These are phyloP conservation scores for Prinsepia uniflora DNA, from an alignment of 306 rosid genomes.

Conservation along the genomic window DNA sequence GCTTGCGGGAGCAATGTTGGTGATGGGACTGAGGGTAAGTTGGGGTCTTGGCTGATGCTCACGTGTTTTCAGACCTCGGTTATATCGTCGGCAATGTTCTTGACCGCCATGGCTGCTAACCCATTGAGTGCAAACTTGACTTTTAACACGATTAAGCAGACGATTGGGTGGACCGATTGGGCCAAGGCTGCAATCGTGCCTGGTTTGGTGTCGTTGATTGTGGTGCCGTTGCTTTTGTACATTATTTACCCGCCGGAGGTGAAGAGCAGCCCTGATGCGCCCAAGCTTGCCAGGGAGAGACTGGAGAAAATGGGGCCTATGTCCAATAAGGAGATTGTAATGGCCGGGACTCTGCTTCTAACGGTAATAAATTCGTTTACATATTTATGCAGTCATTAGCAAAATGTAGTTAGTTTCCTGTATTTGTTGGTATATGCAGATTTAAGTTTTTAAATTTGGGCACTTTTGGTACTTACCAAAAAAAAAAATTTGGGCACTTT, in stretches of 20 bases:
- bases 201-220: slow-evolving; percentile 72
- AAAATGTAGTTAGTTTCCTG: not conserved
- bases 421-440: not conserved
- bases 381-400: not conserved
- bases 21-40: slow-evolving; percentile 72
- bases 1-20: slow-evolving; percentile 95
- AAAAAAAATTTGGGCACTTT: not conserved
- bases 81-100: slow-evolving; percentile 92
- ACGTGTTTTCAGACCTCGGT: slow-evolving; percentile 96
- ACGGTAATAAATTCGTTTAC: slow-evolving; percentile 47
- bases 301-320: slow-evolving; percentile 88
- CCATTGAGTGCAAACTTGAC: slow-evolving; percentile 82
- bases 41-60: slow-evolving; percentile 96
- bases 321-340: slow-evolving; percentile 69
- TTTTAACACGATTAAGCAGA: slow-evolving; percentile 63
- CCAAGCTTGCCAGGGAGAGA: slow-evolving; percentile 84
- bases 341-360: slow-evolving; percentile 81
- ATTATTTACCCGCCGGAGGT: slow-evolving; percentile 80
- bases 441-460: not conserved
- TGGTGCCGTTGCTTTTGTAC: slow-evolving; percentile 81
- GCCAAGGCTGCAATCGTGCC: slow-evolving; percentile 90
- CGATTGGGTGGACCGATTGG: slow-evolving; percentile 97
- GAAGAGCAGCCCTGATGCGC: slow-evolving; percentile 89
- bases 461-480: too few species aligned
- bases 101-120: slow-evolving; percentile 98